Percentiles rank a stretch among this genome's conserved stretches.
Conservation (phyloP, 2,329 filamentous ascomycete species). For the Fusarium sp. region DNA sequence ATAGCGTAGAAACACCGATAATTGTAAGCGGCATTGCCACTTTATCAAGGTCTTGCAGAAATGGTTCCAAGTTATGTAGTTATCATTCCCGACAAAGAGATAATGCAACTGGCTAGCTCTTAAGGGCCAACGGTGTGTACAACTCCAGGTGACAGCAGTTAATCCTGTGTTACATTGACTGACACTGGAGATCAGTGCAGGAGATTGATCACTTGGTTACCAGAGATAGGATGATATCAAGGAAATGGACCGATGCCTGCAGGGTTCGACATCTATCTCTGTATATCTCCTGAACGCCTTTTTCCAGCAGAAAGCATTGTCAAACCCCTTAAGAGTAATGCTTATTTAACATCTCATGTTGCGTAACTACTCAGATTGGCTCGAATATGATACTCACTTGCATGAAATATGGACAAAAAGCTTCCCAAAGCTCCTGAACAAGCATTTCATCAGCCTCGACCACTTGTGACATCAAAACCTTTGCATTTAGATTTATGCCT, state of each 20-base stretch:
- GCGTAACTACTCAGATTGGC: neutral
- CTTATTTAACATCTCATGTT: neutral
- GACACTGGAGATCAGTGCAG: neutral
- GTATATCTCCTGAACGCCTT: neutral
- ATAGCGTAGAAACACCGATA: rapidly evolving
- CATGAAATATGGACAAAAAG: neutral
- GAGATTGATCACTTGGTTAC: too few relatives aligned
- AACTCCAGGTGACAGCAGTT: neutral
- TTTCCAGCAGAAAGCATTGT: too few relatives aligned
- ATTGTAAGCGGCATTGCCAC: neutral
- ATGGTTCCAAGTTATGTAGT: neutral
- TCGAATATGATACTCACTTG: too few relatives aligned
- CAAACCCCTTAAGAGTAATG: neutral
- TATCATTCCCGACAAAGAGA: too few relatives aligned
- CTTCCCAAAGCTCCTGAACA: neutral
- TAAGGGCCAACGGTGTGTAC: too few relatives aligned
- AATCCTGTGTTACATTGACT: rapidly evolving
- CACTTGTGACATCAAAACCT: neutral
- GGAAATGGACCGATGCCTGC: neutral
- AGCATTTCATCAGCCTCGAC: neutral
- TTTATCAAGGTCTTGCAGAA: neutral
- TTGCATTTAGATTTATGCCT: too few relatives aligned
- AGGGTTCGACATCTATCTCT: neutral
- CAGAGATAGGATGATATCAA: neutral
- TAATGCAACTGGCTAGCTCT: neutral